phyloP scores from a whole-genome alignment of 2,329 filamentous ascomycete genomes.

The Apiospora saccharicola region DNA sequence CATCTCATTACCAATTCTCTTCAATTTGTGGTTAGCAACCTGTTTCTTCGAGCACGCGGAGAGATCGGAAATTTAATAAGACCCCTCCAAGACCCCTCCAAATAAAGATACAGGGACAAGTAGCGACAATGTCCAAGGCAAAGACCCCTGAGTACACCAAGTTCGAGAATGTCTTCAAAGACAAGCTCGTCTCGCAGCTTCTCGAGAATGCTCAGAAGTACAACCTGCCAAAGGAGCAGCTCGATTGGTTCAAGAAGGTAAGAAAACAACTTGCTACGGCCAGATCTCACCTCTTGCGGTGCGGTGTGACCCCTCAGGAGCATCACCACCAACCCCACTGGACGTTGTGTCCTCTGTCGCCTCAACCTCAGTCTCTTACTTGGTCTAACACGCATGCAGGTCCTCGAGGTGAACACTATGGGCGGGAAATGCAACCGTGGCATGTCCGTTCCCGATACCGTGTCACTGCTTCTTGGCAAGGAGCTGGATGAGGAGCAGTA shows the following conservation, averaged over 20 bases:
- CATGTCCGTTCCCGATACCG: slow-evolving; percentile 95
- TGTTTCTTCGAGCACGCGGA: not conserved
- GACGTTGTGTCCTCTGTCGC: too few relatives aligned
- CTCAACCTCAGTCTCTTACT: not conserved
- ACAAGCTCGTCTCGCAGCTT: slow-evolving; percentile 83
- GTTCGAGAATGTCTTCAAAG: slow-evolving; percentile 86
- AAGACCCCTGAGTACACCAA: slow-evolving; percentile 81
- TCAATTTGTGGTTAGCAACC: not conserved
- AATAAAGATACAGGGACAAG: not conserved
- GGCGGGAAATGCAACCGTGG: slow-evolving; percentile 99
- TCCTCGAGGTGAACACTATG: slow-evolving; percentile 82
- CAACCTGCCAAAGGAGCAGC: slow-evolving; percentile 80
- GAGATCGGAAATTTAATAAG: not conserved
- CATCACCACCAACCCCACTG: slow-evolving; percentile 2
- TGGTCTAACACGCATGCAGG: slow-evolving; percentile 56
- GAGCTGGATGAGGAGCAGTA: slow-evolving; percentile 82
- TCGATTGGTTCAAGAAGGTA: slow-evolving; percentile 88
- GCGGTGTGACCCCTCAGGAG: slow-evolving; percentile 17
- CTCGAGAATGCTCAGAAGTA: slow-evolving; percentile 81
- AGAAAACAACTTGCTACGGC: not conserved
- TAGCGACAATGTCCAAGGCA: slow-evolving; percentile 53
- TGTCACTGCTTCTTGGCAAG: slow-evolving; percentile 76
- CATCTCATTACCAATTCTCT: not conserved
- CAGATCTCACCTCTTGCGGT: slow-evolving; percentile 19
- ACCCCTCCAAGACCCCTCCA: not conserved